Evolutionary conservation across 768 basidiomycete species (phyloP).

Genomic region (Termitomyces sp.): DNA sequence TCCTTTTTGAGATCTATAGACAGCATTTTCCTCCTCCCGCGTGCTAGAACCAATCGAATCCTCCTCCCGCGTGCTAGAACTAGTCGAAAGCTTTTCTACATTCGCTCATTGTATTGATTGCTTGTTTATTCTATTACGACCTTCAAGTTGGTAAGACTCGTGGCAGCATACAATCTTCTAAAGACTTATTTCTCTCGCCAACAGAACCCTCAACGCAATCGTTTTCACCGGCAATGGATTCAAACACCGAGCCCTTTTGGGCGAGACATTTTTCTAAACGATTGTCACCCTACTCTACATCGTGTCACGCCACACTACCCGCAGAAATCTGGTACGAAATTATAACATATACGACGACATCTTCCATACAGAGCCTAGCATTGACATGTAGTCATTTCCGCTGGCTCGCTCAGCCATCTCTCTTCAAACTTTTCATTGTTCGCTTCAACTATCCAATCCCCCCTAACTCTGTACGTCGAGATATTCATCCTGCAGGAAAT

Average conservation of each 20-base stretch:
- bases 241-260: background rate
- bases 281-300: background rate
- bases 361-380: constrained; percentile 7
- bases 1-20: background rate
- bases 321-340: constrained; percentile 16
- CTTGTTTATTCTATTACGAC: background rate
- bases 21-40: background rate
- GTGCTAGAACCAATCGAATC: background rate
- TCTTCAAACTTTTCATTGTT: constrained; percentile 15
- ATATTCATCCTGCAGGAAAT: background rate
- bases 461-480: constrained; percentile 1
- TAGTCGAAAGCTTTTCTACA: too few species aligned
- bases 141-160: background rate
- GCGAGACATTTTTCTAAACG: background rate
- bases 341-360: constrained; percentile 5
- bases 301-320: constrained; percentile 2
- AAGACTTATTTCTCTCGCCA: background rate
- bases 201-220: background rate
- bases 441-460: constrained; percentile 3
- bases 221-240: background rate
- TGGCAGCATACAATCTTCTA: background rate
- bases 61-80: background rate
- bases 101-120: too few species aligned
- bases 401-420: constrained; percentile 13
- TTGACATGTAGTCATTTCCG: constrained; percentile 12